Base-by-base conservation (phyloP, 805 yeast species). In the Teunomyces cretensis region DNA sequence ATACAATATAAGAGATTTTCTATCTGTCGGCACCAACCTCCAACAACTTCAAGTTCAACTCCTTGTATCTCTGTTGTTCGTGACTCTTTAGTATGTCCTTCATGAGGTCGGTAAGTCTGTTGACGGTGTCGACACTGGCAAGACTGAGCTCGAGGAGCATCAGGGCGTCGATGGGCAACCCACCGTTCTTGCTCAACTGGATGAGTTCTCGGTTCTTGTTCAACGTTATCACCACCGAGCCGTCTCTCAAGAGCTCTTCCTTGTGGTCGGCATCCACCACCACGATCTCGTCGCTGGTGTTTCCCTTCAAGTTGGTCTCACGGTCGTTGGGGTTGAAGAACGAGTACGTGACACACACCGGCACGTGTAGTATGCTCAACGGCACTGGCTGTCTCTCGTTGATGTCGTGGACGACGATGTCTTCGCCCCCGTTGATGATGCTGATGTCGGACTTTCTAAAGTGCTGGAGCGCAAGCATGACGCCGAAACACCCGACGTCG, bases 181-280 rank as follows among this genome's bases (percentile, higher is more conserved):
- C 97, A 41, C 98, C 99, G 27, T 90, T 87, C 59, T 92, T 94
- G 35, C 86, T 77, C 24, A 94, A 75, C 61, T 94, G 99, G 40
- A 96, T 91, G 6, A 94, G 72, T 57, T 94, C 99, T 53, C 92
- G 79, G 60, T 92, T 92, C 54, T 86, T 88, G 62, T 94, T 94
- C 46, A 91, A 67, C 0, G 99, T 89, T 27, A 94, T 80, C 1
- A 96, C 88, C 65, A 92, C 72, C 2, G 80, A 78, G 17, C 97
- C 96, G 38, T 83, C 84, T 48, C 92, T 75, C 15, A 89, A 64
- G 13, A 75, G 63, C 58, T 91, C 97, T 65, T 92, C 99, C 41
- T 80, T 76, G 39, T 80, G 67, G 12, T 83, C 81, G 1, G 96
- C 86, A 65, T 92, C 99, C 24, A 87, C 71, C 4, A 89, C 63